Evolutionary conservation across 2,329 filamentous ascomycete species (phyloP).

Genomic region (Trichoderma harzianum): DNA sequence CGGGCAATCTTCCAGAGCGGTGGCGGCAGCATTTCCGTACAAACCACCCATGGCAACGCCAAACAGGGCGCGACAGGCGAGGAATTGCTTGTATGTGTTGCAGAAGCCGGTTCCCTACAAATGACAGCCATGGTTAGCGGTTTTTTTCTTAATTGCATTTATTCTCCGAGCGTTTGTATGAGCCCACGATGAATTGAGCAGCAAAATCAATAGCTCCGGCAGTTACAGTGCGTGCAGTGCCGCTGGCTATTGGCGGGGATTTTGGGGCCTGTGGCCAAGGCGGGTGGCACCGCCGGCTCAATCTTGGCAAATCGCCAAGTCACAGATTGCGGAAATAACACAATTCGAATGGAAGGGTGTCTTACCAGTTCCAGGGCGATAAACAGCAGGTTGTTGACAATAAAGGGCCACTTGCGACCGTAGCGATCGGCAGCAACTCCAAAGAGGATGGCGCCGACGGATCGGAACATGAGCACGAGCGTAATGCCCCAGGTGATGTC

Average conservation of each 20-base stretch:
- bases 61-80: constrained; percentile 72
- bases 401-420: constrained; percentile 67
- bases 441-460: constrained; percentile 52
- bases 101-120: constrained; percentile 62
- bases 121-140: background rate
- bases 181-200: background rate
- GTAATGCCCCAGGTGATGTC: constrained; percentile 65
- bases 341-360: background rate
- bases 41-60: constrained; percentile 80
- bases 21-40: constrained; percentile 75
- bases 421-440: constrained; percentile 55
- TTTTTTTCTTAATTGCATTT: background rate
- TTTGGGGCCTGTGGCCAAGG: constrained; percentile 16
- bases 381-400: constrained; percentile 71
- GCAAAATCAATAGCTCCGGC: constrained; percentile 1
- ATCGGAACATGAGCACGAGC: constrained; percentile 59
- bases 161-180: background rate
- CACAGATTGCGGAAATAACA: background rate
- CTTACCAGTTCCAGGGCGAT: constrained; percentile 67
- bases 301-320: background rate
- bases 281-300: constrained; percentile 17
- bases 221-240: background rate
- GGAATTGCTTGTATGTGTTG: constrained; percentile 65
- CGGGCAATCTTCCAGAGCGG: constrained; percentile 72
- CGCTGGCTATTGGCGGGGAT: background rate